Evolutionary conservation across 192 early-diverging fungal genomes (phyloP).

Genomic region (Jimgerdemannia flammicorona): DNA sequence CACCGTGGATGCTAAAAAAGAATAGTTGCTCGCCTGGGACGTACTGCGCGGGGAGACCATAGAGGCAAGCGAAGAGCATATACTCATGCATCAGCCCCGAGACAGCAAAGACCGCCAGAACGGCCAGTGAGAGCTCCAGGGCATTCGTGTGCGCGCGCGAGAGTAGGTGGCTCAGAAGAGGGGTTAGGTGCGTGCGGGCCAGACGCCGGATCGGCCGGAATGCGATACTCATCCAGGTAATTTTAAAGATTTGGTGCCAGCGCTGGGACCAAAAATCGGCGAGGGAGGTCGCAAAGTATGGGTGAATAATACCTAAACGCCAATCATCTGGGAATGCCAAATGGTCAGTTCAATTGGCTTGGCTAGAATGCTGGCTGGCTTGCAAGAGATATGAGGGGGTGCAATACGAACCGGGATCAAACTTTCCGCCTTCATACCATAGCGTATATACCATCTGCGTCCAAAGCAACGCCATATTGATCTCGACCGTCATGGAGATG

Average conservation of each 20-base stretch:
- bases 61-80: slow-evolving; percentile 1
- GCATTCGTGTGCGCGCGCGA: neutral
- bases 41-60: neutral
- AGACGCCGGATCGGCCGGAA: slow-evolving; percentile 7
- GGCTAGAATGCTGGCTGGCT: too few relatives aligned
- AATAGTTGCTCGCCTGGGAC: slow-evolving; percentile 10
- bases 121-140: neutral
- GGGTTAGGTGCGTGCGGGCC: neutral
- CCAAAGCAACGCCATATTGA: neutral
- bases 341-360: neutral
- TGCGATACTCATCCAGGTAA: slow-evolving; percentile 5
- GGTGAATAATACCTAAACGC: slow-evolving; percentile 7
- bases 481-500: too few relatives aligned
- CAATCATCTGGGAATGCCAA: slow-evolving; percentile 5
- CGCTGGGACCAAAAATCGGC: slow-evolving; percentile 13
- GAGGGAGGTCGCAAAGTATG: slow-evolving; percentile 10
- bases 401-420: neutral
- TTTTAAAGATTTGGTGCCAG: slow-evolving; percentile 15
- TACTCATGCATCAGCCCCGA: slow-evolving; percentile 23
- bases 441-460: neutral
- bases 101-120: slow-evolving; percentile 13
- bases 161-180: neutral
- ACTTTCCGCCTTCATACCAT: neutral
- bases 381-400: neutral
- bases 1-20: slow-evolving; percentile 12